Evolutionary conservation across 306 rosid species (phyloP), one percentile per base, ranked within the genome.

Genomic region (Medicago lupulina): DNA sequence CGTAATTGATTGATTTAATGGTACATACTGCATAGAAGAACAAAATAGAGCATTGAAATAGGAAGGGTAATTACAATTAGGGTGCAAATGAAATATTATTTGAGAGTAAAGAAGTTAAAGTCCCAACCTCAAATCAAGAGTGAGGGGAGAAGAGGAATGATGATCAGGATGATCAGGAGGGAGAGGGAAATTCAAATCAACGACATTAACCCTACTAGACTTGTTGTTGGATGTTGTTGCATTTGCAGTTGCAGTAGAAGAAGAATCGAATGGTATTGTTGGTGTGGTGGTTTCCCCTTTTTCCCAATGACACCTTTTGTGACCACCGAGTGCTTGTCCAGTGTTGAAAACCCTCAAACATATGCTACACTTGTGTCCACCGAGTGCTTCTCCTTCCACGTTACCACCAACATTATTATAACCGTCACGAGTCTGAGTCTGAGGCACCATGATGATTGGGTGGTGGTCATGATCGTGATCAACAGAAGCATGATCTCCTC

Each of bases 61-160:
- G 46, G 3, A 8, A n/a, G n/a, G n/a, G n/a, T n/a, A 2, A 9
- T 39, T 2, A 11, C 12, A 41, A n/a, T n/a, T 9, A 41, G 46
- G n/a, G 15, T 46, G 6, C 7, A 46, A 2, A 57, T 57, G 4
- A 54, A 54, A 54, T 18, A 15, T 55, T 4, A 55, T 19, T 55
- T 19, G 55, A 3, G 18, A 34, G 6, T 34, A 34, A 34, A 34
- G n/a, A 34, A 5, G 5, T 34, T 72, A 82, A 44, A 79, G 88
- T 19, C 90, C 89, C 88, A 93, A 84, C 86, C 89, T 89, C 77
- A 93, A 86, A 84, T 93, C 96, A 83, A 93, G 80, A 67, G 88
- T 51, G 85, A 78, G 62, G 43, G 80, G 73, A 76, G 70, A 46
- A 49, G 77, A 74, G 6, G 80, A 73, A n/a, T n/a, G 59, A 63